Evolutionary conservation across 768 basidiomycete genomes (phyloP).

Genomic region (Panaeolus cyanescens): DNA sequence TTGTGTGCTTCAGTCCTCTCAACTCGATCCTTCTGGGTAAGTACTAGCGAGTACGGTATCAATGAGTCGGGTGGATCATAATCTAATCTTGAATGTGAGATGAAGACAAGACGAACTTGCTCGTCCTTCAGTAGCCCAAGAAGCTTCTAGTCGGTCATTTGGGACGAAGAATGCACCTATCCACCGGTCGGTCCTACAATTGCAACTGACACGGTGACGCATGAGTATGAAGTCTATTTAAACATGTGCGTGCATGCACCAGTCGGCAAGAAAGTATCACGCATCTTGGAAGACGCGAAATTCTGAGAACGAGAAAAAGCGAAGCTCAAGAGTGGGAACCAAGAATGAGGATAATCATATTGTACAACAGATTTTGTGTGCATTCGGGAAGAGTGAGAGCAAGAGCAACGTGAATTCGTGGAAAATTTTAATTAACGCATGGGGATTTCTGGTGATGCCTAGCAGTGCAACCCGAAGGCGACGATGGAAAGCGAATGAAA

Average conservation of each 20-base stretch:
- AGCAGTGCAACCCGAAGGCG: not conserved
- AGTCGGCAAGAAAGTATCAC: not conserved
- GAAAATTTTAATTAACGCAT: conserved; percentile 3
- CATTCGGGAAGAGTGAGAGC: not conserved
- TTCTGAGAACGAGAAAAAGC: not conserved
- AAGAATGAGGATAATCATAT: not conserved
- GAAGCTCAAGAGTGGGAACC: not conserved
- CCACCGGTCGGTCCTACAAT: not conserved
- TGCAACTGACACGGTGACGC: not conserved
- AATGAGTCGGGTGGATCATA: not conserved
- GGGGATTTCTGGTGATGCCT: not conserved
- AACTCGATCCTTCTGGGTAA: not conserved
- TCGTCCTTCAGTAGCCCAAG: not conserved
- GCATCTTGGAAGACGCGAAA: not conserved
- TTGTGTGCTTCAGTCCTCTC: not conserved
- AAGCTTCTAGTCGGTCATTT: not conserved
- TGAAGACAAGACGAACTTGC: not conserved
- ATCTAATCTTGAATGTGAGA: not conserved
- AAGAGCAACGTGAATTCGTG: not conserved
- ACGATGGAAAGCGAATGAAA: not conserved
- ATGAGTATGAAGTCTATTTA: not conserved
- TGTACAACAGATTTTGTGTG: not conserved
- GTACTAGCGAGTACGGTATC: not conserved
- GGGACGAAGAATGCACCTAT: not conserved
- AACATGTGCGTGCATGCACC: not conserved